These are phyloP conservation scores for Tolypocladium cylindrosporum DNA, from an alignment of 2,329 filamentous ascomycete genomes.

Conservation along the genomic window DNA sequence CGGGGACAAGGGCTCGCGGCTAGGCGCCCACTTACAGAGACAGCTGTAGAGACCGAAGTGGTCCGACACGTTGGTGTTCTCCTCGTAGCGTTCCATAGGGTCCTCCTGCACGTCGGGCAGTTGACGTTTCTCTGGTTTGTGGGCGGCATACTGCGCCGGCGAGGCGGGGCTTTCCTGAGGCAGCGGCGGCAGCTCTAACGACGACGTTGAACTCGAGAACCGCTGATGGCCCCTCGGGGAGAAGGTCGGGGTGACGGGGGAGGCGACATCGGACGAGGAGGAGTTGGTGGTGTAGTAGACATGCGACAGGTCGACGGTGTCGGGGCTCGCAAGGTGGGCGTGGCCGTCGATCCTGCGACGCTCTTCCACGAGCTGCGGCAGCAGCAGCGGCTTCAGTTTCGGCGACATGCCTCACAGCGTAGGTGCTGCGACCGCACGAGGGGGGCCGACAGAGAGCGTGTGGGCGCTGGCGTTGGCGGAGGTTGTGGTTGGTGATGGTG, in stretches of 20 bases:
- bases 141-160: slow-evolving; percentile 19
- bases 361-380: slow-evolving; percentile 44
- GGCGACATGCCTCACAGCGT: slow-evolving; percentile 28
- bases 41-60: slow-evolving; percentile 51
- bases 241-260: slow-evolving; percentile 63
- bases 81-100: slow-evolving; percentile 58
- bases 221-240: slow-evolving; percentile 53
- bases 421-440: not conserved
- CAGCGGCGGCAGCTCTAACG: slow-evolving; percentile 50
- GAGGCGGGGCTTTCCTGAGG: slow-evolving; percentile 12
- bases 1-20: not conserved
- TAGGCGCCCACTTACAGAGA: slow-evolving; percentile 53
- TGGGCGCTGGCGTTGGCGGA: not conserved
- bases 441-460: not conserved
- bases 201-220: slow-evolving; percentile 69
- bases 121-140: slow-evolving; percentile 51
- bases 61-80: slow-evolving; percentile 18
- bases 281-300: slow-evolving; percentile 40
- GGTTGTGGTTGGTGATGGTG: not conserved
- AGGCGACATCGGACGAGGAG: slow-evolving; percentile 56
- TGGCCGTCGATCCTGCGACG: slow-evolving; percentile 31
- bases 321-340: slow-evolving; percentile 21
- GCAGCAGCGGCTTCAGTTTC: slow-evolving; percentile 41
- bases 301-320: slow-evolving; percentile 24
- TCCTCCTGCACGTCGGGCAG: slow-evolving; percentile 83